Conservation (phyloP, 2,329 filamentous ascomycete species). For the Leptodontidium sp. region DNA sequence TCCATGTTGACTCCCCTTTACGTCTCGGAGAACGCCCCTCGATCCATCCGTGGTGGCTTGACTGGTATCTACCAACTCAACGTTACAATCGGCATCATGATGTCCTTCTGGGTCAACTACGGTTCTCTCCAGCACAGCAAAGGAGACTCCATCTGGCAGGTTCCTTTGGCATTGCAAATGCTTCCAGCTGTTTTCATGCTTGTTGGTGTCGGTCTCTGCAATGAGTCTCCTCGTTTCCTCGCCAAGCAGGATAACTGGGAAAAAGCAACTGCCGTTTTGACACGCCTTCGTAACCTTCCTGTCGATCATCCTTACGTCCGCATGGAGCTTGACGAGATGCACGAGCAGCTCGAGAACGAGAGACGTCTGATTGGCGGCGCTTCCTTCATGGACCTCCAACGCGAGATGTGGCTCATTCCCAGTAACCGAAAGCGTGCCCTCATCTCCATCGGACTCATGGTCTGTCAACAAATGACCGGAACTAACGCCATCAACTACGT, state of each 20-base stretch:
- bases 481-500: constrained; percentile 35
- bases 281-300: constrained; percentile 59
- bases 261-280: constrained; percentile 62
- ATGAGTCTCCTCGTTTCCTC: constrained; percentile 71
- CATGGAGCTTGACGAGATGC: constrained; percentile 58
- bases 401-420: constrained; percentile 66
- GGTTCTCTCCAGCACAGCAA: constrained; percentile 52
- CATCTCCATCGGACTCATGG: constrained; percentile 70
- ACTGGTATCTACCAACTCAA: constrained; percentile 61
- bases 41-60: constrained; percentile 59
- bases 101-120: constrained; percentile 57
- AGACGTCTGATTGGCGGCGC: constrained; percentile 57
- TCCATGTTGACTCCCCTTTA: constrained; percentile 50
- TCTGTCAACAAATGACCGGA: constrained; percentile 77
- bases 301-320: constrained; percentile 62
- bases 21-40: constrained; percentile 58
- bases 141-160: constrained; percentile 60
- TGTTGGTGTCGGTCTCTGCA: constrained; percentile 67
- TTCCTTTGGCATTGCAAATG: constrained; percentile 71
- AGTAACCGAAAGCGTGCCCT: constrained; percentile 71
- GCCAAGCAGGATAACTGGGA: constrained; percentile 75
- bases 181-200: constrained; percentile 71
- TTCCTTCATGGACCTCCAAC: constrained; percentile 58
- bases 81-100: constrained; percentile 50
- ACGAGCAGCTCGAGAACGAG: constrained; percentile 58